Base-by-base conservation (phyloP, 2,329 filamentous ascomycete genomes). In the Scytalidium sp. region DNA sequence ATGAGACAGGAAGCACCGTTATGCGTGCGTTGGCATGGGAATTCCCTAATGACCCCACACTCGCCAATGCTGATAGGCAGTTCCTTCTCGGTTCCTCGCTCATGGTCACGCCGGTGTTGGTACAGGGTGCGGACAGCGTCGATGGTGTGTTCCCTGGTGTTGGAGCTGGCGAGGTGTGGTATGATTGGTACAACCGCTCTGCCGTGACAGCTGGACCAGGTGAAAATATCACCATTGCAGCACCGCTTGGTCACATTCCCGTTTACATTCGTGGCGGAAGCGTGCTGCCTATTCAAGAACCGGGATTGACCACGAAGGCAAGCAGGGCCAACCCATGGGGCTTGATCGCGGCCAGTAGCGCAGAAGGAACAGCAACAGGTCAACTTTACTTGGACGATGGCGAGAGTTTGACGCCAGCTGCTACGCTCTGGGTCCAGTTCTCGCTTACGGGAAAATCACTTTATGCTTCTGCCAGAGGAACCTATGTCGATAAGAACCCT, bases 151-250 rank as follows among this genome's bases (percentile, higher is more conserved):
- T 91, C 65, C 87, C 87, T 0, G 86, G 86, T 6, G 66, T 83
- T 2, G 74, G 75, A 2, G 67, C 75, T 1, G 83, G 74, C 2
- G 79, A 81, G 39, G 65, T 82, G 2, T 92, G 87, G 84, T 92
- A 90, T 60, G 87, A 92, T 64, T 92, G 87, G 86, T 90, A 90
- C 66, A 86, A 78, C n/a, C 79, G 83, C 45, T 75, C 74, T 0
- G 73, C 73, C 0, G 71, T 89, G 3, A 60, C 71, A 15, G 77
- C 73, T 1, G 53, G 70, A 21, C 68, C 77, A 2, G 78, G 79
- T 9, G 70, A 75, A 49, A 86, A 86, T 61, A 75, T 75, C 11
- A 83, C 80, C 3, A 80, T 86, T 51, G 62, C 73, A 19, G 83
- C 83, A 3, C 83, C 83, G 1, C 67, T 86, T 2, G 79, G 80